Evolutionary conservation across 2,329 filamentous ascomycete species (phyloP).

Genomic region (Venturia aucupariae): DNA sequence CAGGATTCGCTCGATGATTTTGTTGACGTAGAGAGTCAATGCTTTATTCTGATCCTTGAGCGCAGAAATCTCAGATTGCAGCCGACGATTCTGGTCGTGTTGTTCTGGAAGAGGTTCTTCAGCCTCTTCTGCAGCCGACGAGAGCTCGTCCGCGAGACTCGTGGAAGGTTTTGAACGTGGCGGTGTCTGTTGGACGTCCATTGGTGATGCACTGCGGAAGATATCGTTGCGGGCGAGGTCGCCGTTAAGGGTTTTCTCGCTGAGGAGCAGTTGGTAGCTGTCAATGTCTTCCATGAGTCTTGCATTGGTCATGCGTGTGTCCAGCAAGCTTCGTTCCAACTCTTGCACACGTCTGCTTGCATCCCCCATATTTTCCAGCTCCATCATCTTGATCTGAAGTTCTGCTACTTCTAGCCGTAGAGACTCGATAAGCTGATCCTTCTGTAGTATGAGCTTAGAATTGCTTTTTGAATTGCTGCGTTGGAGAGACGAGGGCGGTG

Average conservation of each 20-base stretch:
- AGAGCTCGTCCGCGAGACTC: conserved; percentile 21
- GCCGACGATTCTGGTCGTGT: conserved; percentile 40
- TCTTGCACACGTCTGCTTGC: conserved; percentile 63
- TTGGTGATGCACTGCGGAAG: conserved; percentile 45
- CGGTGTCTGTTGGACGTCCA: conserved; percentile 23
- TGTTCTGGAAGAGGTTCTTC: conserved; percentile 41
- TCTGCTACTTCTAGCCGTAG: conserved; percentile 87
- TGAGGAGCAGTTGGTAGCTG: conserved; percentile 89
- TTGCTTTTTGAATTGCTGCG: conserved; percentile 84
- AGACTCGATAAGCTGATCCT: conserved; percentile 92
- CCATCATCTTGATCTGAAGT: conserved; percentile 87
- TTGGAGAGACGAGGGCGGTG: conserved; percentile 72
- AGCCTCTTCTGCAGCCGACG: conserved; percentile 47
- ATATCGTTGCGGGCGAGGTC: conserved; percentile 81
- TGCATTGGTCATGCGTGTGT: conserved; percentile 91
- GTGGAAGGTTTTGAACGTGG: conserved; percentile 22
- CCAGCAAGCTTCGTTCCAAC: conserved; percentile 82
- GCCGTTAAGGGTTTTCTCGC: conserved; percentile 90
- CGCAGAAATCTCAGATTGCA: conserved; percentile 70
- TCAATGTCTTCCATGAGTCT: conserved; percentile 97
- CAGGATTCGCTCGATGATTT: conserved; percentile 91
- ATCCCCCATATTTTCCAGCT: conserved; percentile 87
- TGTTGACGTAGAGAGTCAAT: conserved; percentile 94
- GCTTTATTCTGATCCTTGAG: conserved; percentile 95
- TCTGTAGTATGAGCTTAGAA: conserved; percentile 84